phyloP scores from a whole-genome alignment of 2,329 filamentous ascomycete species.

The Apiospora marii region DNA sequence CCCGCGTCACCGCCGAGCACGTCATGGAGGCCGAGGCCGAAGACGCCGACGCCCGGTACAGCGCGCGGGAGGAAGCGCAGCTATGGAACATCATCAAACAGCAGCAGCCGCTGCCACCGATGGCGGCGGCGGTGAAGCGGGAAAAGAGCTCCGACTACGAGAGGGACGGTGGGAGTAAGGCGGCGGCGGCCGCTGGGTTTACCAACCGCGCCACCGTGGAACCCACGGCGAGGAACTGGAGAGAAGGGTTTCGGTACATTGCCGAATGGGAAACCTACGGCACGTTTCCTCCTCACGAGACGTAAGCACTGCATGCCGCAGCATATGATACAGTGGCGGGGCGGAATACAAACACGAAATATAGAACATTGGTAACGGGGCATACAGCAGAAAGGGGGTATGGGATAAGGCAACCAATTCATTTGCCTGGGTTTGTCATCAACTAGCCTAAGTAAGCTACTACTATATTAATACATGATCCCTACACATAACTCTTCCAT shows the following conservation, averaged over 20 bases:
- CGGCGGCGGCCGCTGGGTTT: not conserved
- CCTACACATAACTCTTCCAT: not conserved
- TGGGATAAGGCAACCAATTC: not conserved
- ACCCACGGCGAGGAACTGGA: slow-evolving; percentile 3
- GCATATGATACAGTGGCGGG: too few relatives aligned
- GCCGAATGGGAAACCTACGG: slow-evolving; percentile 19
- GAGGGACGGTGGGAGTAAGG: not conserved
- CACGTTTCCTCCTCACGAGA: not conserved
- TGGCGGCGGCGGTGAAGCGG: not conserved
- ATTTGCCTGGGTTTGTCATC: not conserved
- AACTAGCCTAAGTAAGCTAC: not conserved
- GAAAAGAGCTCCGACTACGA: slow-evolving; percentile 5
- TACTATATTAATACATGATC: slow-evolving; percentile 20
- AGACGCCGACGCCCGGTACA: slow-evolving; percentile 30
- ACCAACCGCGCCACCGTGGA: slow-evolving; percentile 14
- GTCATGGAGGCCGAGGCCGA: slow-evolving; percentile 37
- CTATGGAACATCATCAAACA: slow-evolving; percentile 36
- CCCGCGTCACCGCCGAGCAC: slow-evolving; percentile 38
- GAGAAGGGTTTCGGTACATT: slow-evolving; percentile 8
- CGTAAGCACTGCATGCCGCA: not conserved
- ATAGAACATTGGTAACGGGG: not conserved
- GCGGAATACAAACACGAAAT: not conserved
- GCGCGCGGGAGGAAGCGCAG: slow-evolving; percentile 35
- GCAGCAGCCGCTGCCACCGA: not conserved
- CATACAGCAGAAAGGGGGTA: not conserved